Base-by-base conservation (phyloP, 352 stramenopile genomes). In the Globisporangium orthogonon region DNA sequence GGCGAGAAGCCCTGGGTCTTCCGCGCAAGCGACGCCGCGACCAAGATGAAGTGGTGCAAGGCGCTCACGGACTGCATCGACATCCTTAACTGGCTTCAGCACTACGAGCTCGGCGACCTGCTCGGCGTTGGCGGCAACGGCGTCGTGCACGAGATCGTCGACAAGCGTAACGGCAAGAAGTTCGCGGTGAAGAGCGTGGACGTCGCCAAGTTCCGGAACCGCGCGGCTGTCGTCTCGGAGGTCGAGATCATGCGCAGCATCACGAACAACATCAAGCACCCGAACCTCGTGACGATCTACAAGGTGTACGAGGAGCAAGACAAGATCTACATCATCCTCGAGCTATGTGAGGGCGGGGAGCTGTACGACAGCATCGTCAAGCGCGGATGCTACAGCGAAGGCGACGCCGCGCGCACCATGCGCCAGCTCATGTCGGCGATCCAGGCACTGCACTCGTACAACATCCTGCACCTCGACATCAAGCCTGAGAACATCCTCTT, bases 401-500 rank as follows among this genome's bases (percentile, higher is more conserved):
- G 61, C 18, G 78, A 89, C 63, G 81, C 81, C 14, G 74, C 76
- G 13, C 62, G 67, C 13, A 79, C 88, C 56, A 86, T 91, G 73
- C 49, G 61, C 7, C 81, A 89, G 55, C 75, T 91, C 13, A 63
- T 86, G 57, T 79, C 71, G 7, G 81, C 81, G 2, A 58, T 91
- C 37, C 67, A 87, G 45, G 74, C 77, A 13, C 63, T 91, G 46
- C 81, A 91, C 55, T 59, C 67, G 17, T 78, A 88, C 71, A 89
- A 89, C 64, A 91, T 91, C 31, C 58, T 91, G 30, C 81, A 91
- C 43, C 56, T 91, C 30, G 81, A 91, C 61, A 75, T 91, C 61
- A 91, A 91, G 54, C 81, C 81, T 0, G 81, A 91, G 61, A 91
- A 91, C 57, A 89, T 91, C n/a, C 37, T 91, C 52, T 70, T 91